Evolutionary conservation across 1,284 basidiomycete species (phyloP).

Genomic region (Cryptococcus sp.): DNA sequence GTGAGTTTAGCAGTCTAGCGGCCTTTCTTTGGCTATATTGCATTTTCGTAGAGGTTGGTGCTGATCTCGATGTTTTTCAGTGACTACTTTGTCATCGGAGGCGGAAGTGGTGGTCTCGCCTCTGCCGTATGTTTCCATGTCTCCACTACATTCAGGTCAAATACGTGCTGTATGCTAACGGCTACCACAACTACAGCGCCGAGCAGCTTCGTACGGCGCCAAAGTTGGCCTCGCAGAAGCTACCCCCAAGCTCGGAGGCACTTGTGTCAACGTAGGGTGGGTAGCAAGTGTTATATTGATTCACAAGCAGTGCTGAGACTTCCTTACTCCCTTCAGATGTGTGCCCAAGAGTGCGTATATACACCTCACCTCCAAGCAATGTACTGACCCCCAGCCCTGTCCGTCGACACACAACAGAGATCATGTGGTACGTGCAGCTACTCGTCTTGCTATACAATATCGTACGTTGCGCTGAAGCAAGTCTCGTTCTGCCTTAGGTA

Average conservation of each 20-base stretch:
- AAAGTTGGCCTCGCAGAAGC: constrained; percentile 90
- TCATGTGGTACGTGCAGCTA: constrained; percentile 75
- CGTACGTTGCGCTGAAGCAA: no score
- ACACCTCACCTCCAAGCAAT: no score
- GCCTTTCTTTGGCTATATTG: not conserved
- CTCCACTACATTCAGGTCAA: not conserved
- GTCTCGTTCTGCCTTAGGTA: constrained; percentile 54
- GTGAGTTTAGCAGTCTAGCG: constrained; percentile 26
- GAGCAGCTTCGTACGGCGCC: constrained; percentile 89
- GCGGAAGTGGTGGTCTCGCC: constrained; percentile 53
- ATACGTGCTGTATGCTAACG: no score
- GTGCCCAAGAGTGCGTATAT: constrained; percentile 76
- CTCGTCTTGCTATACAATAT: no score
- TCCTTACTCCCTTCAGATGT: constrained; percentile 58
- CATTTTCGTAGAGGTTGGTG: not conserved
- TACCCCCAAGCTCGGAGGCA: constrained; percentile 79
- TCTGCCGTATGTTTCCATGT: constrained; percentile 41
- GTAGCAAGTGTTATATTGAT: constrained; percentile 36
- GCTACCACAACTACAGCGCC: constrained; percentile 66
- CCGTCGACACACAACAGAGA: constrained; percentile 56
- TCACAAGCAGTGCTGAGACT: not conserved
- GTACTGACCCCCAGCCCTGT: not conserved
- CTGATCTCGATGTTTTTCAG: constrained; percentile 19
- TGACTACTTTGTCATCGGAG: constrained; percentile 52
- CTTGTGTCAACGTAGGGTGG: constrained; percentile 76